Base-by-base conservation (phyloP, 2,329 filamentous ascomycete species). In the Ophiobolus disseminans region DNA sequence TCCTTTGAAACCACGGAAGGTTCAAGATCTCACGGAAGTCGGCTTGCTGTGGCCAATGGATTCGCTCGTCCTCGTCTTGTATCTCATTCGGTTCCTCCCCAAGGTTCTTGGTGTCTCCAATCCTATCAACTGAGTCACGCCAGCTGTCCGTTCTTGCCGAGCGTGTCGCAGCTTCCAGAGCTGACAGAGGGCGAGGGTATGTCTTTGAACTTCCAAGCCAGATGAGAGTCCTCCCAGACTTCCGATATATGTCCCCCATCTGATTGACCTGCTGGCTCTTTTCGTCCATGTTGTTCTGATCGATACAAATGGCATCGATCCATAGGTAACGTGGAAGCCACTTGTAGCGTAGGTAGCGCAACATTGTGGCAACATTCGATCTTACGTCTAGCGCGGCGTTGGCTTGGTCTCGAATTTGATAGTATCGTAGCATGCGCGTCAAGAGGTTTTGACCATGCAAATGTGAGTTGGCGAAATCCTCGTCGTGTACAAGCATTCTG, bases 261-360 rank as follows among this genome's bases (percentile, higher is more conserved):
- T 37, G 34, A 22, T 22, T 31, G 6, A 45, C 41, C 14, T 45
- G 41, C 14, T 31, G 16, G n/a, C 41, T 36, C 32, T 45, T 45
- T n/a, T 45, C 41, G 11, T 28, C 23, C 14, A 26, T 38, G 13
- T 38, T 9, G 5, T 38, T n/a, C 17, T 42, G 40, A 22, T 42
- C 34, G 26, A 42, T 42, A 17, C 40, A 34, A 34, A 42, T 17
- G 2, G 34, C 22, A 14, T 45, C 41, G 13, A 45, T 36, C 41
- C 41, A 45, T 10, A 45, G 25, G 9, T 38, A 38, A n/a, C 34
- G 41, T 9, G 41, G 41, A n/a, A 43, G n/a, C 40, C 40, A 43
- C 16, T 22, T 20, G 20, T 43, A 43, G 7, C 40, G 40, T 19
- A 43, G 40, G 21, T 43, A 36, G 17, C 40, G 40, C 14, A 43